These are phyloP conservation scores for Mrakia blollopis DNA, from an alignment of 768 basidiomycete genomes.

Conservation along the genomic window DNA sequence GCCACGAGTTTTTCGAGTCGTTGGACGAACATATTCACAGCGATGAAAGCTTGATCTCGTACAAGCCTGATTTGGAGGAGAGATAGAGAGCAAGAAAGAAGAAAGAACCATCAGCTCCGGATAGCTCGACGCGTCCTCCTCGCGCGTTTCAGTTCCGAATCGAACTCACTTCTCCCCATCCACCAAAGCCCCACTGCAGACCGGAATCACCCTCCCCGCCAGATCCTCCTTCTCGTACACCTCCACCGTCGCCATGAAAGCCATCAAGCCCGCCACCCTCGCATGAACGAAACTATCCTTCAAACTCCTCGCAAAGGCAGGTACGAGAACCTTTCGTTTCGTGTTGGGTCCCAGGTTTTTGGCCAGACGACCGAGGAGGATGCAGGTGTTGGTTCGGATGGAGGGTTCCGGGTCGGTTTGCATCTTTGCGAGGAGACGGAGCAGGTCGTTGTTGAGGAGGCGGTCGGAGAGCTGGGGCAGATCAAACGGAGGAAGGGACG, in stretches of 20 bases:
- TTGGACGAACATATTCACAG: conserved; percentile 79
- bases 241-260: conserved; percentile 88
- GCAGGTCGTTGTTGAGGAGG: conserved; percentile 90
- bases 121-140: neutral
- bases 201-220: conserved; percentile 82
- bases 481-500: conserved; percentile 23
- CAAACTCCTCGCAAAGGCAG: conserved; percentile 82
- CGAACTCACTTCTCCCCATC: conserved; percentile 83
- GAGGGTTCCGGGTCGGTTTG: conserved; percentile 90
- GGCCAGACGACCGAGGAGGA: conserved; percentile 85
- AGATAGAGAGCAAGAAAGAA: neutral
- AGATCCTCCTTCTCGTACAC: conserved; percentile 83
- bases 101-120: too few species aligned
- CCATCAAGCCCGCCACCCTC: conserved; percentile 88
- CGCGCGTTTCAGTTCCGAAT: neutral
- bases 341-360: conserved; percentile 80
- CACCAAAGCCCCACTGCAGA: conserved; percentile 68
- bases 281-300: conserved; percentile 91
- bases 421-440: conserved; percentile 84
- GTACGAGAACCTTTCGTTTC: conserved; percentile 92
- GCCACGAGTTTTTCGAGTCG: conserved; percentile 71
- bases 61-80: conserved; percentile 78
- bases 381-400: conserved; percentile 95
- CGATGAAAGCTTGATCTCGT: conserved; percentile 92
- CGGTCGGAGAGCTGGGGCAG: conserved; percentile 70